Conservation (phyloP, 768 basidiomycete genomes). For the Suillus alpinus region DNA sequence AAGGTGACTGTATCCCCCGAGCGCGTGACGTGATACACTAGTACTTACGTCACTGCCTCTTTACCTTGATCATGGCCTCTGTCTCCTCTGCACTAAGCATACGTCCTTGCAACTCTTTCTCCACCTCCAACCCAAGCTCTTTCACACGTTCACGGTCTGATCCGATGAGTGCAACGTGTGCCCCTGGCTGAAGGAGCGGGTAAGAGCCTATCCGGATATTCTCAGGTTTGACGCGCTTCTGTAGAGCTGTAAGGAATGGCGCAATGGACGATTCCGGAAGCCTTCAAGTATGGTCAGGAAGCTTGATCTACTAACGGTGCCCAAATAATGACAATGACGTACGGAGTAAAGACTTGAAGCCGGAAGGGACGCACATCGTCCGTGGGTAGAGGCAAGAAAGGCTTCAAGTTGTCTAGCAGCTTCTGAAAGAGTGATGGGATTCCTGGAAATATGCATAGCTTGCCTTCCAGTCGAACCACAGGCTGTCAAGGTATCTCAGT, state of each 20-base stretch:
- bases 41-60: not conserved
- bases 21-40: not conserved
- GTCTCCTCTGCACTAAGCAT: slow-evolving; percentile 70
- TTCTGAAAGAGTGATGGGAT: slow-evolving; percentile 83
- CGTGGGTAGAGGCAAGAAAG: slow-evolving; percentile 79
- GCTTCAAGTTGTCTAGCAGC: slow-evolving; percentile 73
- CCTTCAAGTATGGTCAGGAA: slow-evolving; percentile 26
- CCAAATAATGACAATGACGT: slow-evolving; percentile 14
- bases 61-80: slow-evolving; percentile 39
- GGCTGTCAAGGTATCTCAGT: slow-evolving; percentile 45
- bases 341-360: slow-evolving; percentile 84
- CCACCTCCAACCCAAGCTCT: slow-evolving; percentile 63
- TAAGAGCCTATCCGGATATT: slow-evolving; percentile 86
- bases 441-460: slow-evolving; percentile 89
- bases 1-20: not conserved
- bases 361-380: slow-evolving; percentile 68
- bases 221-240: slow-evolving; percentile 66
- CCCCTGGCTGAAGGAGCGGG: slow-evolving; percentile 55
- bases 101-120: slow-evolving; percentile 52
- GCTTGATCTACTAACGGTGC: not conserved
- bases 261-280: slow-evolving; percentile 81
- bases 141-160: slow-evolving; percentile 43
- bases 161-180: slow-evolving; percentile 63
- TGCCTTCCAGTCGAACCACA: slow-evolving; percentile 82
- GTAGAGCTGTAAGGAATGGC: slow-evolving; percentile 79